Conservation (phyloP, 2,329 filamentous ascomycete species). For the Beauveria rudraprayagi region DNA sequence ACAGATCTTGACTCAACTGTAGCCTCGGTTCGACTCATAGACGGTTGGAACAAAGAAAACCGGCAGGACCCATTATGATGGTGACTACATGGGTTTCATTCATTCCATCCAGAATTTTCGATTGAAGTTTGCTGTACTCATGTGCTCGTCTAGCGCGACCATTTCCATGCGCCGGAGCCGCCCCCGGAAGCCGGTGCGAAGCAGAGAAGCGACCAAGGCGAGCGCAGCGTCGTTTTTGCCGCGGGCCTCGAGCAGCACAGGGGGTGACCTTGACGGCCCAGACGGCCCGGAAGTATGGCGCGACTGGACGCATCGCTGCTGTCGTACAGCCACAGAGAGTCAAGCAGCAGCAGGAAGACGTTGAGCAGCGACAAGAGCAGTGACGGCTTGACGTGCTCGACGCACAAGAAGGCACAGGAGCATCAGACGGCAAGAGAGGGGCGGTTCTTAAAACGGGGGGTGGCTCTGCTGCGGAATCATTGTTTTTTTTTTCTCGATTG, state of each 20-base stretch:
- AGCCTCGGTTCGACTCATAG: not conserved
- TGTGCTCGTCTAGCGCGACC: constrained; percentile 26
- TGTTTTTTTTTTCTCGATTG: no score
- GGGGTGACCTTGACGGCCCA: constrained; percentile 26
- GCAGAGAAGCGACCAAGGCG: constrained; percentile 31
- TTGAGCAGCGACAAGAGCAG: constrained; percentile 26
- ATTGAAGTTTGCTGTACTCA: constrained; percentile 22
- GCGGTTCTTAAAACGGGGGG: constrained; percentile 1
- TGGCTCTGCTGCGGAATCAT: no score
- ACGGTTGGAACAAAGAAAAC: no score
- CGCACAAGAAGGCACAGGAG: constrained; percentile 24
- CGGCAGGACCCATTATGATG: no score
- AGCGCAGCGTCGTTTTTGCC: constrained; percentile 31
- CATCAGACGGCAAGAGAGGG: constrained; percentile 25
- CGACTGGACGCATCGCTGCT: constrained; percentile 24
- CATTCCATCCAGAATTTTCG: constrained; percentile 23
- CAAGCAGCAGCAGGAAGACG: constrained; percentile 26
- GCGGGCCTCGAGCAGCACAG: constrained; percentile 30
- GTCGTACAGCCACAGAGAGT: constrained; percentile 25
- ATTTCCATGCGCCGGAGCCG: constrained; percentile 28
- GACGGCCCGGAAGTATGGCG: constrained; percentile 26
- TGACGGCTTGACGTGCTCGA: constrained; percentile 25
- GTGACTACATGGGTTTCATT: constrained; percentile 13
- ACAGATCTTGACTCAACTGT: constrained; percentile 11
- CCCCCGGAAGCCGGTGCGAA: constrained; percentile 27